Percentiles rank a stretch among this genome's conserved stretches.
Evolutionary conservation across 2,329 filamentous ascomycete genomes (phyloP).

Genomic region (Cladophialophora exuberans): DNA sequence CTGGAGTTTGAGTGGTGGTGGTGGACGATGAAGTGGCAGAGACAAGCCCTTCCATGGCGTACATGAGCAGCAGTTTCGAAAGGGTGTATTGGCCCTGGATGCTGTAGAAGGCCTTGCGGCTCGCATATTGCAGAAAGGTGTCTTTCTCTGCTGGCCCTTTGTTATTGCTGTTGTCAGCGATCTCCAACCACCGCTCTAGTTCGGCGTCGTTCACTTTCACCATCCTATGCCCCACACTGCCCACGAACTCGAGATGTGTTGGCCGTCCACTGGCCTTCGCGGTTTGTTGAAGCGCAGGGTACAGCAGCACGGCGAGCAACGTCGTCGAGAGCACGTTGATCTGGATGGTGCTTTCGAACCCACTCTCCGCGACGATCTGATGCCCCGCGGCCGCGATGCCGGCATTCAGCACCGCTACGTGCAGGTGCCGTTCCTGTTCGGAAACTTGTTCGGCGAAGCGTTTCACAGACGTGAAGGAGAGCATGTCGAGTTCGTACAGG

Average conservation of each 20-base stretch:
- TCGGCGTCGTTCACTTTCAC: slow-evolving; percentile 38
- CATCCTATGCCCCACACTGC: slow-evolving; percentile 45
- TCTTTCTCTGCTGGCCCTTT: slow-evolving; percentile 32
- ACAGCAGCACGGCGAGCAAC: slow-evolving; percentile 34
- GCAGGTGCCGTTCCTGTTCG: slow-evolving; percentile 35
- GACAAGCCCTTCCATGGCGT: slow-evolving; percentile 44
- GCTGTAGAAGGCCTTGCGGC: slow-evolving; percentile 35
- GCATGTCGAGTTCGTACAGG: slow-evolving; percentile 52
- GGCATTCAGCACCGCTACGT: slow-evolving; percentile 53
- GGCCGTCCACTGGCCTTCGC: slow-evolving; percentile 47
- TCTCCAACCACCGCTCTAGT: background rate
- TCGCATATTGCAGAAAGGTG: slow-evolving; percentile 43
- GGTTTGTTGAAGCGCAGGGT: slow-evolving; percentile 40
- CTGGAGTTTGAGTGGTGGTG: slow-evolving; percentile 37
- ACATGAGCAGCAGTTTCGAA: slow-evolving; percentile 47
- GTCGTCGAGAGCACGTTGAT: slow-evolving; percentile 36
- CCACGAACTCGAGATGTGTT: slow-evolving; percentile 48
- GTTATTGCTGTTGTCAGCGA: too few species aligned
- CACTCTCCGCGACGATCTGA: slow-evolving; percentile 21
- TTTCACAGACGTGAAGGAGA: slow-evolving; percentile 43
- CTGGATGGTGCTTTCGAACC: slow-evolving; percentile 47
- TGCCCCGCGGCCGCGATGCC: slow-evolving; percentile 38
- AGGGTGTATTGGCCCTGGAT: slow-evolving; percentile 42
- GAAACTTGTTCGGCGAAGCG: slow-evolving; percentile 35
- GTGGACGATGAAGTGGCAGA: slow-evolving; percentile 1